A percentile compares a stretch with the other conserved stretches of the same genome.
These are phyloP conservation scores for Aspergillus neoniger DNA, from an alignment of 2,329 filamentous ascomycete genomes.

Conservation along the genomic window DNA sequence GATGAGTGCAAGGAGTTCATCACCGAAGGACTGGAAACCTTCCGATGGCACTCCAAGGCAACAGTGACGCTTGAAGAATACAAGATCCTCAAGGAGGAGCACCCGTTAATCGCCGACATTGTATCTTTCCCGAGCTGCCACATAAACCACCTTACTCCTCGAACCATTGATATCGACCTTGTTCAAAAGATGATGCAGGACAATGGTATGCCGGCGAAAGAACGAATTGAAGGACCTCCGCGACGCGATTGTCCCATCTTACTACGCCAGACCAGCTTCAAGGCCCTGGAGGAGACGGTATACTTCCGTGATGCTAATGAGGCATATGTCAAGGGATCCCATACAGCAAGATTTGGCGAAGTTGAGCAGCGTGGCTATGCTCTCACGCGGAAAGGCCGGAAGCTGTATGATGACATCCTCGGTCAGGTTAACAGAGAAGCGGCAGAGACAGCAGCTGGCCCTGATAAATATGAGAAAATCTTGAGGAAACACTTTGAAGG, in stretches of 20 bases:
- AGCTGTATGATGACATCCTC: conserved; percentile 51
- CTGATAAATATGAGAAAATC: conserved; percentile 19
- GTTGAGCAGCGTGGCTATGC: conserved; percentile 57
- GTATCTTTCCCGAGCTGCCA: conserved; percentile 48
- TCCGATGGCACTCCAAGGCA: conserved; percentile 51
- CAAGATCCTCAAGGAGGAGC: conserved; percentile 43
- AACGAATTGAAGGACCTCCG: conserved; percentile 56
- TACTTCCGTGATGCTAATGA: conserved; percentile 37
- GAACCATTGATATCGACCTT: conserved; percentile 52
- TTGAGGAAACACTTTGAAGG: conserved; percentile 35
- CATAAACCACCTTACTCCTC: conserved; percentile 58
- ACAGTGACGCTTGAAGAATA: conserved; percentile 48
- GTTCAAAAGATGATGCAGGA: conserved; percentile 49
- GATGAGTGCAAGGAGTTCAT: conserved; percentile 44
- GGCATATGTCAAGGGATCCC: conserved; percentile 37
- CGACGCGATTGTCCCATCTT: conserved; percentile 48
- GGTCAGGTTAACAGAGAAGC: conserved; percentile 22
- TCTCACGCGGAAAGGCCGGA: conserved; percentile 49
- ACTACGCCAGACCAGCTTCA: conserved; percentile 57
- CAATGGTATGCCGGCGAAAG: conserved; percentile 49
- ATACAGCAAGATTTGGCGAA: conserved; percentile 56
- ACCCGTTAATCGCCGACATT: conserved; percentile 54
- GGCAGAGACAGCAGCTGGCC: conserved; percentile 3
- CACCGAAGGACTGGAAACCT: conserved; percentile 48
- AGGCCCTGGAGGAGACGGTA: conserved; percentile 53